A percentile compares a stretch with the other conserved stretches of the same genome.
phyloP scores from a whole-genome alignment of 2,329 filamentous ascomycete species.

The Colletotrichum orbiculare region DNA sequence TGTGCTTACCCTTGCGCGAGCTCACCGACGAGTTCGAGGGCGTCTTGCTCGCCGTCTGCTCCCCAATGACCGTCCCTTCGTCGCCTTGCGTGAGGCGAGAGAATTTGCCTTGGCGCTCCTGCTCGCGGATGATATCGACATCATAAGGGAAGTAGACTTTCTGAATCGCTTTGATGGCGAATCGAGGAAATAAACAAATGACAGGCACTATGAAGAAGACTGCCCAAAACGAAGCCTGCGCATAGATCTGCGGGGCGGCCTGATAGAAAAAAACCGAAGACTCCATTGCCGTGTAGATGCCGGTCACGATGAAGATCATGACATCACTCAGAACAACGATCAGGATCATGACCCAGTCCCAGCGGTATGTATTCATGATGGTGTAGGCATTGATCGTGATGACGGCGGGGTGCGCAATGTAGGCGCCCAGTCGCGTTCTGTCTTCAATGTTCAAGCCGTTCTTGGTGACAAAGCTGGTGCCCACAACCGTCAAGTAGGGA shows the following conservation, averaged over 20 bases:
- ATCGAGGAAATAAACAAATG: constrained; percentile 87
- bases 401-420: constrained; percentile 85
- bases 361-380: constrained; percentile 94
- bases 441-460: constrained; percentile 83
- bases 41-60: constrained; percentile 43
- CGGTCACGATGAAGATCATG: constrained; percentile 96
- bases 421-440: constrained; percentile 85
- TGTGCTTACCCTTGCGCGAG: constrained; percentile 66
- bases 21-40: constrained; percentile 69
- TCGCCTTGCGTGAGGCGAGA: constrained; percentile 69
- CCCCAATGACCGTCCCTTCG: constrained; percentile 31
- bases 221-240: constrained; percentile 87
- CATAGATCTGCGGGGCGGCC: constrained; percentile 82
- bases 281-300: constrained; percentile 73
- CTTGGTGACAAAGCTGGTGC: constrained; percentile 75
- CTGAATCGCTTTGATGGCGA: constrained; percentile 86
- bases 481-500: constrained; percentile 81
- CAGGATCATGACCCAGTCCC: constrained; percentile 95
- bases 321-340: constrained; percentile 85
- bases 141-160: constrained; percentile 95
- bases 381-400: constrained; percentile 94
- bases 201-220: constrained; percentile 81
- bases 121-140: constrained; percentile 95
- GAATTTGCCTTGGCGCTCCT: constrained; percentile 86
- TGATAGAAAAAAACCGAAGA: constrained; percentile 71